phyloP scores from a whole-genome alignment of 495 filamentous ascomycete genomes.

The Xylaria grammica region DNA sequence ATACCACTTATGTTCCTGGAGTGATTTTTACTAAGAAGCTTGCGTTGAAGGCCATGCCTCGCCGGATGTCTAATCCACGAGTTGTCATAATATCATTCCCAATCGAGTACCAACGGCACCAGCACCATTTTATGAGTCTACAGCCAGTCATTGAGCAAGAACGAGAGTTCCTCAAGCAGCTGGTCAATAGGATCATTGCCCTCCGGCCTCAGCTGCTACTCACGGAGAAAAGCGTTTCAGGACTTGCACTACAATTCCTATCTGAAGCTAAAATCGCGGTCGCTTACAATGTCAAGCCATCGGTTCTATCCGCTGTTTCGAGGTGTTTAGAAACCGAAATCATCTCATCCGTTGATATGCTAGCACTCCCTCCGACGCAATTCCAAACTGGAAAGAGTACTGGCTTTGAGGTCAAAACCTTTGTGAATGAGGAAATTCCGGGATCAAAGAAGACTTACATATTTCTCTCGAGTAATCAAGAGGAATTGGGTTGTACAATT shows the following conservation, averaged over 20 bases:
- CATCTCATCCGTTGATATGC: slow-evolving; percentile 93
- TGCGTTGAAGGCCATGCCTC: slow-evolving; percentile 92
- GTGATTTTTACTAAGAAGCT: slow-evolving; percentile 97
- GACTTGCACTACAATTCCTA: slow-evolving; percentile 85
- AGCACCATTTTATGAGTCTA: slow-evolving; percentile 97
- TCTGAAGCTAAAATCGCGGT: slow-evolving; percentile 88
- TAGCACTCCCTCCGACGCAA: slow-evolving; percentile 67
- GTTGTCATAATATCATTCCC: slow-evolving; percentile 95
- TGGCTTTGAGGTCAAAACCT: slow-evolving; percentile 94
- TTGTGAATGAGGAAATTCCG: slow-evolving; percentile 73
- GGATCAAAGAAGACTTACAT: slow-evolving; percentile 92
- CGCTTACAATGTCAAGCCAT: slow-evolving; percentile 93
- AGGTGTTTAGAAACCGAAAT: slow-evolving; percentile 88
- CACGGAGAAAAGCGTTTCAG: slow-evolving; percentile 88
- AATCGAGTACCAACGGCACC: slow-evolving; percentile 93
- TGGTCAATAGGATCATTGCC: slow-evolving; percentile 89
- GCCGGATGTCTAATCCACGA: slow-evolving; percentile 80
- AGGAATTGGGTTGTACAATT: slow-evolving; percentile 94
- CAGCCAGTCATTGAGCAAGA: slow-evolving; percentile 97
- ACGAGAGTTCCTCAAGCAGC: slow-evolving; percentile 89
- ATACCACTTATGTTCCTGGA: slow-evolving; percentile 93
- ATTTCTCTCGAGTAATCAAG: slow-evolving; percentile 90
- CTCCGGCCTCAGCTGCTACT: slow-evolving; percentile 84
- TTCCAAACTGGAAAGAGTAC: slow-evolving; percentile 77
- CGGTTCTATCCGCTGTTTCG: slow-evolving; percentile 93